Percentiles rank a stretch among this genome's conserved stretches.
These are phyloP conservation scores for Apiospora rasikravindrae DNA, from an alignment of 2,329 filamentous ascomycete genomes.

Conservation along the genomic window DNA sequence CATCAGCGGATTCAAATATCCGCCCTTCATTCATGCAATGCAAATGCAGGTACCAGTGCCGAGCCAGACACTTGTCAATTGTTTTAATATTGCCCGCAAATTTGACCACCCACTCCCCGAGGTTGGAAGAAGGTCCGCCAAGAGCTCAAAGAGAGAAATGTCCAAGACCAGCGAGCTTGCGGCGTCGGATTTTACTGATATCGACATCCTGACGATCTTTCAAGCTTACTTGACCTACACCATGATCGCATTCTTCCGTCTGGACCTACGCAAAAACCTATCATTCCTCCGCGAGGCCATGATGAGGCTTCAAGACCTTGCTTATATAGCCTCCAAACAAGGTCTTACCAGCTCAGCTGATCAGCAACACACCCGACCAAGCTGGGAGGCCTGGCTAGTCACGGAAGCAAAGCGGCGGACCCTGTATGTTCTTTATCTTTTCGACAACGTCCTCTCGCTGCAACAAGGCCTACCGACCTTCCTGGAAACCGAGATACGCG, in stretches of 20 bases:
- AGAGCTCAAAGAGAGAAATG: constrained; percentile 50
- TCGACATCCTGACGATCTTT: constrained; percentile 48
- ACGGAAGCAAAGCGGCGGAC: constrained; percentile 58
- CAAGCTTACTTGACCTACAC: constrained; percentile 61
- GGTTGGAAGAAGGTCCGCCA: constrained; percentile 37
- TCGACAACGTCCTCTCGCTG: constrained; percentile 54
- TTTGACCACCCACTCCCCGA: constrained; percentile 43
- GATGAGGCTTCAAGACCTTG: constrained; percentile 57
- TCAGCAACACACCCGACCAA: constrained; percentile 42
- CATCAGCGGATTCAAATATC: constrained; percentile 38
- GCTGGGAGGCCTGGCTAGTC: constrained; percentile 60
- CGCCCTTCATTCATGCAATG: constrained; percentile 51
- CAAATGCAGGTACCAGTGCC: constrained; percentile 38
- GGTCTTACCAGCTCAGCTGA: constrained; percentile 54
- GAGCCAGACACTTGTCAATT: constrained; percentile 44
- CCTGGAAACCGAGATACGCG: constrained; percentile 53
- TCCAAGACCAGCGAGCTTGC: constrained; percentile 39
- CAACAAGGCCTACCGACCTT: constrained; percentile 51
- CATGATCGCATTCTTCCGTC: constrained; percentile 52
- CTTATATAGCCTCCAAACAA: constrained; percentile 43
- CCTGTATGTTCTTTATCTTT: constrained; percentile 57
- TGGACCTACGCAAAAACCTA: constrained; percentile 26
- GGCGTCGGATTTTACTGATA: constrained; percentile 33
- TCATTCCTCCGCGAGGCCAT: constrained; percentile 48
- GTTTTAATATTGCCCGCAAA: constrained; percentile 47